phyloP scores from a whole-genome alignment of 2,329 filamentous ascomycete genomes.

The Neonectria punicea region DNA sequence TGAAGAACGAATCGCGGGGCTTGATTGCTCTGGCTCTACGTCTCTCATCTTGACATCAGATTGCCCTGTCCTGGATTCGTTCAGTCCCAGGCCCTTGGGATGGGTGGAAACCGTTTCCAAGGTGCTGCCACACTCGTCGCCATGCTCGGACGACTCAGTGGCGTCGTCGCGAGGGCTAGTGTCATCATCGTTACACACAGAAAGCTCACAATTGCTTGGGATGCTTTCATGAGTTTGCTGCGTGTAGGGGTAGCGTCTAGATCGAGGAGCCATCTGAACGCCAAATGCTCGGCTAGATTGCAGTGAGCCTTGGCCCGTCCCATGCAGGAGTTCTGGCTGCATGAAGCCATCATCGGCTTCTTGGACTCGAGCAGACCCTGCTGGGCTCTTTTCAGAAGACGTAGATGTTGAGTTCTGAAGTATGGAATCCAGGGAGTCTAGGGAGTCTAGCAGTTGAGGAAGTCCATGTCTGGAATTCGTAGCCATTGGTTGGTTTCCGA shows the following conservation, averaged over 20 bases:
- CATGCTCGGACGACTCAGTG: not conserved
- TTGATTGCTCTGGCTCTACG: slow-evolving; percentile 10
- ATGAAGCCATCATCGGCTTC: slow-evolving; percentile 32
- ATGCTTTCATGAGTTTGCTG: not conserved
- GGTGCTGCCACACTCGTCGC: not conserved
- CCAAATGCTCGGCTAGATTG: not conserved
- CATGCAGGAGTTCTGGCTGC: slow-evolving; percentile 28
- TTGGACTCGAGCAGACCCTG: slow-evolving; percentile 30
- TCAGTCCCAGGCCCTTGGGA: not conserved
- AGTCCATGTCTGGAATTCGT: slow-evolving; percentile 3
- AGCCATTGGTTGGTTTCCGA: slow-evolving; percentile 2
- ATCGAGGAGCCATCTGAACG: not conserved
- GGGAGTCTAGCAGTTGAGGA: slow-evolving; percentile 20
- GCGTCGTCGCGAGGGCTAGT: not conserved
- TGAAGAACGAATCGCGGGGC: not conserved
- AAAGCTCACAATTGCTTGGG: not conserved
- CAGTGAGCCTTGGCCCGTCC: slow-evolving; percentile 3
- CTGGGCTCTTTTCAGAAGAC: slow-evolving; percentile 28
- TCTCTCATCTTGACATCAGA: slow-evolving; percentile 33
- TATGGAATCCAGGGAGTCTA: slow-evolving; percentile 8
- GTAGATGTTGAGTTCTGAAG: slow-evolving; percentile 22
- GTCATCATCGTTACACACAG: not conserved
- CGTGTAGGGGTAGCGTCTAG: slow-evolving; percentile 7
- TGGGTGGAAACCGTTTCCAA: not conserved
- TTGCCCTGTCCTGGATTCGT: slow-evolving; percentile 14